Conservation (phyloP, 495 filamentous ascomycete genomes). For the Penicillium atrosanguineum region DNA sequence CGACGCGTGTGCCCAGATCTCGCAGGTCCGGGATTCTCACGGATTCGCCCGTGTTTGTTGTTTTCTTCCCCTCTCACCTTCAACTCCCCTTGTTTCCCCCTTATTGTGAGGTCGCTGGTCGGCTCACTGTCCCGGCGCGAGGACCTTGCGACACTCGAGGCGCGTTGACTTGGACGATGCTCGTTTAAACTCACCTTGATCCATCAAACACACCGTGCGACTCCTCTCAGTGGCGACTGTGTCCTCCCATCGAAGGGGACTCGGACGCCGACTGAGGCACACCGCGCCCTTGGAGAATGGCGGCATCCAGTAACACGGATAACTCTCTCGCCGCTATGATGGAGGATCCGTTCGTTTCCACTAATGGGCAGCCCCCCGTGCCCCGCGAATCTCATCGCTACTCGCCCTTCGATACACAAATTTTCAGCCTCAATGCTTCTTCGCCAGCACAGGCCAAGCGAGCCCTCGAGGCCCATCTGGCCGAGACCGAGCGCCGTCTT, state of each 20-base stretch:
- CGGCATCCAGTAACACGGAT: constrained; percentile 16
- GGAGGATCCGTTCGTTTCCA: constrained; percentile 58
- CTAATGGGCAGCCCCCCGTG: constrained; percentile 28
- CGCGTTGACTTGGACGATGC: constrained; percentile 33
- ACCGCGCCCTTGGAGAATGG: constrained; percentile 15
- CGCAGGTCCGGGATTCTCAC: constrained; percentile 12
- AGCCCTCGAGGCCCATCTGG: constrained; percentile 84
- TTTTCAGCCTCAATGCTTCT: constrained; percentile 71
- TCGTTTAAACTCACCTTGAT: constrained; percentile 24
- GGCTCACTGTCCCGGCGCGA: constrained; percentile 23
- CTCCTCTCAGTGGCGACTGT: constrained; percentile 26
- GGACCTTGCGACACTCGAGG: constrained; percentile 9
- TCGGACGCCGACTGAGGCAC: constrained; percentile 24
- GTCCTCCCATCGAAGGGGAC: constrained; percentile 24
- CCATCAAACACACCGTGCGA: constrained; percentile 17
- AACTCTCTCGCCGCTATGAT: constrained; percentile 32
- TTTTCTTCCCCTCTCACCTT: constrained; percentile 8
- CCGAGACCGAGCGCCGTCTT: constrained; percentile 85
- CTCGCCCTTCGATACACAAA: constrained; percentile 72
- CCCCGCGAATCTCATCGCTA: constrained; percentile 64
- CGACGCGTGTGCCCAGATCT: constrained; percentile 17
- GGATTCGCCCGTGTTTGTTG: constrained; percentile 27
- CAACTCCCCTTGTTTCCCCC: constrained; percentile 8
- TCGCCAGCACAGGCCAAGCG: constrained; percentile 85
- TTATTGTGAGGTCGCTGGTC: constrained; percentile 34